Evolutionary conservation across 1,139 yeast genomes (phyloP), one percentile per base, ranked within the genome.

Genomic region (Saccharomycopsis phalli): DNA sequence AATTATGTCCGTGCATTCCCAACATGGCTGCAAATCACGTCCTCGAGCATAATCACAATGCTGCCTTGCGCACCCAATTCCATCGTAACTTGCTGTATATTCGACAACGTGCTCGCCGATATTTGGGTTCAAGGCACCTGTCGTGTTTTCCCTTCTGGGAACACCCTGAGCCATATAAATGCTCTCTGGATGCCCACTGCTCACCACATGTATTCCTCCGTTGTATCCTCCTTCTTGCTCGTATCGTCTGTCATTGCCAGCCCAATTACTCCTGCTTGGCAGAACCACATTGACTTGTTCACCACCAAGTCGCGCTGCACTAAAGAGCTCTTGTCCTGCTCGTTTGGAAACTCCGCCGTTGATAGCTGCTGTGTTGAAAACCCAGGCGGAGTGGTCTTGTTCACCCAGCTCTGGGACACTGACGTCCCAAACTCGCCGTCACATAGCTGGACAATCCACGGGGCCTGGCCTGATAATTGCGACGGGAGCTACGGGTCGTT

Each of bases 371-470:
- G 97, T 59, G 86, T 79, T 57, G 96, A 88, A 31, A 34, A 17
- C 19, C 45, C 45, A 2, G 93, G 94, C 25, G 97, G 97, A 1
- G 70, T 87, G 16, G 65, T 88, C 30, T 60, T 88, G 37, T 83
- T 79, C 54, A 84, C 97, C 0, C 97, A 91, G 57, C 86, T 88
- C 60, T 88, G 97, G 97, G 94, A 87, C 58, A 83, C 82, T 54
- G 65, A 66, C 46, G 95, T 95, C 0, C 76, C 91, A 1, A 68
- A 79, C 46, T 94, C 95, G 2, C 83, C 86, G 1, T 65, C 71
- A 36, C 80, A 86, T 49, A 64, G 75, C 47, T 91, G 86, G 61
- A 88, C 97, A 0, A 63, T 84, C 26, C 94, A 82, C 56, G 94
- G 94, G 0, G 61, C 81, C 38, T 82, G 94, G 94, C 86, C 88